Conservation (phyloP, 129 eudicot species). For the Silybum marianum region DNA sequence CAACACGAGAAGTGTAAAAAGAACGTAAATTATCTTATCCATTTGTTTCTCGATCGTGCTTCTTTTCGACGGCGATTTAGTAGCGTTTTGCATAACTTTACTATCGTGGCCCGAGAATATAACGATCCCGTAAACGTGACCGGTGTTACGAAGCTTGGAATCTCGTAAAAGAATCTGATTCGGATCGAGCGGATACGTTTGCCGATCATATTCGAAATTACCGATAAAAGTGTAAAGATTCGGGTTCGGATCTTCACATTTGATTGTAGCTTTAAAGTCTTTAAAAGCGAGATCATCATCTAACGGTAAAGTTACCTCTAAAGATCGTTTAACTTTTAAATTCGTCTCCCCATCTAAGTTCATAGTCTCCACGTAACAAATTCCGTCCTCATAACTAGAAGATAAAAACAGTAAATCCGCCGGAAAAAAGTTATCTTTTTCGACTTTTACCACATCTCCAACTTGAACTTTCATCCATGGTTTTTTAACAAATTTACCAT, state of each 20-base stretch:
- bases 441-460: constrained; percentile 53
- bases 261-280: constrained; percentile 45
- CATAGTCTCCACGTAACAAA: constrained; percentile 65
- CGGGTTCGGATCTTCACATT: constrained; percentile 57
- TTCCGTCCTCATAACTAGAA: constrained; percentile 56
- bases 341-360: constrained; percentile 55
- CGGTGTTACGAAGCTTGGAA: constrained; percentile 52
- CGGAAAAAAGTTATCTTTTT: constrained; percentile 52
- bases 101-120: constrained; percentile 55
- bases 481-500: constrained; percentile 36
- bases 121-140: constrained; percentile 45
- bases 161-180: constrained; percentile 51
- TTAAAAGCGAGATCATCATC: constrained; percentile 38
- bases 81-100: constrained; percentile 58
- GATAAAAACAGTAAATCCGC: constrained; percentile 52
- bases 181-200: constrained; percentile 39
- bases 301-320: constrained; percentile 45
- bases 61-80: constrained; percentile 52
- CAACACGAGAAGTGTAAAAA: constrained; percentile 42
- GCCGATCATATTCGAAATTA: constrained; percentile 39
- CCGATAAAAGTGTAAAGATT: constrained; percentile 50
- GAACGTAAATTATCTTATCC: constrained; percentile 50
- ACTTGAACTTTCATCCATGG: constrained; percentile 51
- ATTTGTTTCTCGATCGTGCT: constrained; percentile 53
- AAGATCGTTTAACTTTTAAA: constrained; percentile 47